phyloP scores from a whole-genome alignment of 129 eudicot genomes.

The Logfia minima region DNA sequence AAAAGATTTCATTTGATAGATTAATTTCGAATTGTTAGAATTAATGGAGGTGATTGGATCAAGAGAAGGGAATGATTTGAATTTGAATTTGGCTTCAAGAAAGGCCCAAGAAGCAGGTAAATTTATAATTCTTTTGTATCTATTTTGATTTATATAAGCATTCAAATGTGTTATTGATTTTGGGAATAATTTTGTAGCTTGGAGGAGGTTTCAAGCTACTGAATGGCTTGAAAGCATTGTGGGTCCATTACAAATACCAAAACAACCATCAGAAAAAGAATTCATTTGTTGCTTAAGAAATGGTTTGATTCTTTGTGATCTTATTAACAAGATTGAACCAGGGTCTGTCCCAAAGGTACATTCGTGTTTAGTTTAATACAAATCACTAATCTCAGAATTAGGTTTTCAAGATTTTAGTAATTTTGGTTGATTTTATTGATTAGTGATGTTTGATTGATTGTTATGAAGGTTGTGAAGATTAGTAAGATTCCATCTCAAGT shows the following conservation, averaged over 20 bases:
- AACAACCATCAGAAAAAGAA: conserved; percentile 68
- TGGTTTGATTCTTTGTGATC: conserved; percentile 85
- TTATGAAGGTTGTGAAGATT: conserved; percentile 72
- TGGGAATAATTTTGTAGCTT: conserved; percentile 41
- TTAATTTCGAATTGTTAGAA: conserved; percentile 20
- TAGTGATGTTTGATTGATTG: neutral
- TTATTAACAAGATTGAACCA: conserved; percentile 81
- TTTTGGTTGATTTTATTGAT: neutral
- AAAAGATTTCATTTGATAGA: conserved; percentile 20
- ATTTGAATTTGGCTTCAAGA: conserved; percentile 82
- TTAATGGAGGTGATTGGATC: conserved; percentile 62
- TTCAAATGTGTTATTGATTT: neutral
- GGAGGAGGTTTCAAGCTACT: conserved; percentile 75
- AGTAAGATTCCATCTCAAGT: conserved; percentile 43
- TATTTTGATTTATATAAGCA: neutral
- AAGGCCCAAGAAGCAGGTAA: conserved; percentile 92
- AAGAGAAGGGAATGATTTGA: conserved; percentile 50
- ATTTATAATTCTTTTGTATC: neutral
- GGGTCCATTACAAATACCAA: conserved; percentile 71
- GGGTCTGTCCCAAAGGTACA: conserved; percentile 87
- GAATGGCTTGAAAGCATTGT: conserved; percentile 82
- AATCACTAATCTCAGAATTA: neutral
- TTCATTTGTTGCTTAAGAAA: conserved; percentile 90
- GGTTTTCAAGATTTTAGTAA: neutral
- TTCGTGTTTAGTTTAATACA: neutral